These are phyloP conservation scores for Theileria annulata DNA, from an alignment of 169 alveolate genomes.

Conservation along the genomic window DNA sequence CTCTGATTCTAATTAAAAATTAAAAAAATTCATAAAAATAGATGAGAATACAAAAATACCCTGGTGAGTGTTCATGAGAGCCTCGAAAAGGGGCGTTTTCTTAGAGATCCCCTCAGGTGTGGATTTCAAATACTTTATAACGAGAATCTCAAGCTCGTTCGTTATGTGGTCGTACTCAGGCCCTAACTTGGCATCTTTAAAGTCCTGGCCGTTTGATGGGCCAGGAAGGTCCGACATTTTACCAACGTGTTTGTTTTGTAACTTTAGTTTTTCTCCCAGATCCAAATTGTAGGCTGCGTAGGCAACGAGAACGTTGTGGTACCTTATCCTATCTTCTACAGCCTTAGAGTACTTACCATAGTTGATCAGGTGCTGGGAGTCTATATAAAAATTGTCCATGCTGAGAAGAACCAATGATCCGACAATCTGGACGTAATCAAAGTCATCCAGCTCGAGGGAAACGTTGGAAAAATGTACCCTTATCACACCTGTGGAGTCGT, in stretches of 20 bases:
- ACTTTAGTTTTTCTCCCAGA: conserved; percentile 31
- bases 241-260: conserved; percentile 55
- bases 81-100: conserved; percentile 22
- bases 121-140: conserved; percentile 49
- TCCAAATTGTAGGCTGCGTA: conserved; percentile 57
- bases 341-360: conserved; percentile 9
- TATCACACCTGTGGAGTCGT: conserved; percentile 53
- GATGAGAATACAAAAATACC: conserved; percentile 24
- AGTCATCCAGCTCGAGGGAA: conserved; percentile 20
- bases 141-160: conserved; percentile 46
- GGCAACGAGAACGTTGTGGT: conserved; percentile 64
- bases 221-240: conserved; percentile 60
- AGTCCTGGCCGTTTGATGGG: conserved; percentile 12
- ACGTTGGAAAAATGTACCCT: conserved; percentile 37
- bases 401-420: conserved; percentile 57
- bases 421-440: conserved; percentile 58
- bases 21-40: background rate
- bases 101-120: conserved; percentile 50
- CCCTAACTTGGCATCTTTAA: conserved; percentile 34
- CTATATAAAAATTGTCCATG: conserved; percentile 58
- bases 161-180: conserved; percentile 47
- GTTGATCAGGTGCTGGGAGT: conserved; percentile 56
- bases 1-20: conserved; percentile 24
- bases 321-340: conserved; percentile 23
- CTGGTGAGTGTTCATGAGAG: conserved; percentile 27